These are phyloP conservation scores for Coix lacrymajobi DNA, from an alignment of 176 grass and related monocot species.

Conservation along the genomic window DNA sequence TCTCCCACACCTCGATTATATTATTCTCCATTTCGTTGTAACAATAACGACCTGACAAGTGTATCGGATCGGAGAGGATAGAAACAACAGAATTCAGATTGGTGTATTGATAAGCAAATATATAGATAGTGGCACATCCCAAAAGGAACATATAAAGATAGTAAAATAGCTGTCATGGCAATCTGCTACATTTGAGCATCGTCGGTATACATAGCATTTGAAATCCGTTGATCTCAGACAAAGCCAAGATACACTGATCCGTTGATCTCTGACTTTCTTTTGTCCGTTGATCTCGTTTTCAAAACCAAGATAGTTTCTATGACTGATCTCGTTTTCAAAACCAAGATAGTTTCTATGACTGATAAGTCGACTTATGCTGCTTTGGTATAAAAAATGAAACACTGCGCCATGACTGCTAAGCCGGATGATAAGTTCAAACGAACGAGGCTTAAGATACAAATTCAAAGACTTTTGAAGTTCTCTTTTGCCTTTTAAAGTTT, in stretches of 20 bases:
- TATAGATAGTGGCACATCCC: neutral
- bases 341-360: too few relatives aligned
- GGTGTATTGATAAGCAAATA: neutral
- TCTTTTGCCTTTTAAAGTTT: neutral
- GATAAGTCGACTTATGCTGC: too few relatives aligned
- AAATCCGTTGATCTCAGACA: neutral
- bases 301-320: too few relatives aligned
- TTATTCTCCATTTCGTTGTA: neutral
- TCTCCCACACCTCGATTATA: neutral
- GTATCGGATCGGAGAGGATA: neutral
- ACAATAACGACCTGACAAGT: neutral
- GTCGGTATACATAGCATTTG: neutral
- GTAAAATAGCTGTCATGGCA: neutral
- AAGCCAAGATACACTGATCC: too few relatives aligned
- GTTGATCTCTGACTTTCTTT: too few relatives aligned
- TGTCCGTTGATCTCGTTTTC: too few relatives aligned
- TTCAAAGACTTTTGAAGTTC: neutral
- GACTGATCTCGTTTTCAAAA: too few relatives aligned
- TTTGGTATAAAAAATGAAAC: too few relatives aligned
- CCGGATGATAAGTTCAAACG: too few relatives aligned
- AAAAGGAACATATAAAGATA: neutral
- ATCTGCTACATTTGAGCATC: neutral
- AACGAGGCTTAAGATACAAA: neutral
- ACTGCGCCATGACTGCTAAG: too few relatives aligned
- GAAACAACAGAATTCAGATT: constrained; percentile 6